These are phyloP conservation scores for Papiliotrema laurentii DNA, from an alignment of 1,284 basidiomycete species.

Conservation along the genomic window DNA sequence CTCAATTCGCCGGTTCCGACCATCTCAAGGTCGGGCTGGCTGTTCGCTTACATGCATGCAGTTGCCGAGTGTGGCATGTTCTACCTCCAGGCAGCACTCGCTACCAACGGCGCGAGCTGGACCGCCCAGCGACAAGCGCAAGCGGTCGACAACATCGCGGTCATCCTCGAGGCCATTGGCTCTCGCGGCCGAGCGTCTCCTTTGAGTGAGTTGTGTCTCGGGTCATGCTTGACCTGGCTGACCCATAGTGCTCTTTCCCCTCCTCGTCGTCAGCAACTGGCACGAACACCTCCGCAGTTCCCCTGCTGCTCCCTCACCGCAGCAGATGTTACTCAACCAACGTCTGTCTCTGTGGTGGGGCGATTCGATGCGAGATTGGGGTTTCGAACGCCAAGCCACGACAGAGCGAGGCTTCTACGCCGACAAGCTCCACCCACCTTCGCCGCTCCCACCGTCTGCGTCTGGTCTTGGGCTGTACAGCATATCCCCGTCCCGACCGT, in stretches of 20 bases:
- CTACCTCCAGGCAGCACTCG: slow-evolving; percentile 46
- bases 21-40: slow-evolving; percentile 42
- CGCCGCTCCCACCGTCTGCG: not conserved
- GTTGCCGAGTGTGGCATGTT: slow-evolving; percentile 51
- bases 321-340: slow-evolving; percentile 27
- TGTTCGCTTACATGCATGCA: slow-evolving; percentile 51
- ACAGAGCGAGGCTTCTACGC: too few relatives aligned
- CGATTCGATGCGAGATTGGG: slow-evolving; percentile 37
- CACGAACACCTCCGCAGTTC: slow-evolving; percentile 32
- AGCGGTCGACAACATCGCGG: slow-evolving; percentile 46
- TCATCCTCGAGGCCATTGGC: slow-evolving; percentile 42
- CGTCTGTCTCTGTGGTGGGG: slow-evolving; percentile 37
- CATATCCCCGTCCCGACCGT: not conserved
- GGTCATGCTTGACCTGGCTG: not conserved
- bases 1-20: slow-evolving; percentile 38
- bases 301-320: slow-evolving; percentile 14
- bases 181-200: slow-evolving; percentile 39
- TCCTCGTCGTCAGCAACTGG: slow-evolving; percentile 40
- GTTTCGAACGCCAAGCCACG: too few relatives aligned
- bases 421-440: not conserved
- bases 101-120: slow-evolving; percentile 20
- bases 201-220: slow-evolving; percentile 28
- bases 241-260: slow-evolving; percentile 35
- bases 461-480: not conserved
- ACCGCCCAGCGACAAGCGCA: slow-evolving; percentile 43